These are phyloP conservation scores for Fusarium xylarioides DNA, from an alignment of 2,329 filamentous ascomycete species.

Conservation along the genomic window DNA sequence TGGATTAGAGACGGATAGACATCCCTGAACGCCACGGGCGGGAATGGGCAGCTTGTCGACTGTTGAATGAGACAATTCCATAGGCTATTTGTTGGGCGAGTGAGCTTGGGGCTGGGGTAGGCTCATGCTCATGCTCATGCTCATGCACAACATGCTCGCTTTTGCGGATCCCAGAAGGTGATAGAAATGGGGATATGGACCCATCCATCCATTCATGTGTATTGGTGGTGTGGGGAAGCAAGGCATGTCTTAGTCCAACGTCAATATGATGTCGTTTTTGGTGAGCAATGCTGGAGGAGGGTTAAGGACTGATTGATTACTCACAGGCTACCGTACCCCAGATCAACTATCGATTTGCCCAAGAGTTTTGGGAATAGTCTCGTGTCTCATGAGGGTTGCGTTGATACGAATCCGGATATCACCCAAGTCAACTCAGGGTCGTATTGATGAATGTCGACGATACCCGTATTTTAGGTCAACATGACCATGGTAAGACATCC, in stretches of 20 bases:
- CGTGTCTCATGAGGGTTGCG: constrained; percentile 11
- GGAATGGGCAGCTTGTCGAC: constrained; percentile 8
- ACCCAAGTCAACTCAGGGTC: background rate
- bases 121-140: constrained; percentile 3
- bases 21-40: constrained; percentile 13
- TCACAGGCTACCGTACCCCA: constrained; percentile 19
- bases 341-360: background rate
- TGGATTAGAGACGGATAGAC: background rate
- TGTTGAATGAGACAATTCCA: constrained; percentile 3
- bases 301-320: background rate
- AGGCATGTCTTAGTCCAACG: constrained; percentile 22
- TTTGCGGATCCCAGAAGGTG: constrained; percentile 29
- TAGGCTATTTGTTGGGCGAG: constrained; percentile 25
- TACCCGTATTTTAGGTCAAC: background rate
- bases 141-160: constrained; percentile 38
- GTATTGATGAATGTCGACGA: background rate
- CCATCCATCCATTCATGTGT: background rate
- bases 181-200: constrained; percentile 5
- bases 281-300: background rate
- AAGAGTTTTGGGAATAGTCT: constrained; percentile 17
- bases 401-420: constrained; percentile 19
- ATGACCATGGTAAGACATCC: background rate
- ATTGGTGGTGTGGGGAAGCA: constrained; percentile 33
- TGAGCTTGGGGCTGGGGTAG: constrained; percentile 10
- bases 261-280: constrained; percentile 32